Percentiles rank a stretch among this genome's conserved stretches.
Conservation (phyloP, 192 early-diverging fungal genomes). For the Martensiomyces pterosporus region DNA sequence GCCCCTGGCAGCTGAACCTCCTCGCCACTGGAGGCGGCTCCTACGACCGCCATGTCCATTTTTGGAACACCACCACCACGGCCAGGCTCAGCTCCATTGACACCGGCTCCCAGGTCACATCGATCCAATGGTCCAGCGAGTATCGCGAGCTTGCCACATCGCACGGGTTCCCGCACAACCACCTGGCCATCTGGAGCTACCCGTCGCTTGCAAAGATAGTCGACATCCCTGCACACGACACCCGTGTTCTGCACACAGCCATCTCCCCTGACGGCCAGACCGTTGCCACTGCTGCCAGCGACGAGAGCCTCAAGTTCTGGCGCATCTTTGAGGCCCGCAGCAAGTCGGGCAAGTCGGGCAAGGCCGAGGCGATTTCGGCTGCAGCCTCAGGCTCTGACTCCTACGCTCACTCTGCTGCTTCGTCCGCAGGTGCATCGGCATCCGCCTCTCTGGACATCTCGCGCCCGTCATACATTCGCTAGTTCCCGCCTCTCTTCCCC, state of each 20-base stretch:
- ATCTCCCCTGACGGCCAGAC: slow-evolving; percentile 88
- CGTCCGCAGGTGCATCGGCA: too few species aligned
- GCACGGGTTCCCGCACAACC: slow-evolving; percentile 88
- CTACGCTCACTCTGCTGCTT: neutral
- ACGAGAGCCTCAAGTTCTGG: slow-evolving; percentile 97
- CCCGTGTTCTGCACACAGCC: slow-evolving; percentile 85
- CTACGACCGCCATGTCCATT: slow-evolving; percentile 82
- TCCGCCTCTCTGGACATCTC: slow-evolving; percentile 19
- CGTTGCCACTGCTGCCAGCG: slow-evolving; percentile 87
- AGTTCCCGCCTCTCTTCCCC: too few species aligned
- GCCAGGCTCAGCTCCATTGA: slow-evolving; percentile 61
- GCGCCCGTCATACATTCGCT: slow-evolving; percentile 26
- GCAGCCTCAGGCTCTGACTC: slow-evolving; percentile 1
- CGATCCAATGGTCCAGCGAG: slow-evolving; percentile 81
- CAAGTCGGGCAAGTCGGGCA: slow-evolving; percentile 24
- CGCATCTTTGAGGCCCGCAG: slow-evolving; percentile 68
- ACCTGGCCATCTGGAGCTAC: slow-evolving; percentile 82
- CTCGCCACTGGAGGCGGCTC: slow-evolving; percentile 92
- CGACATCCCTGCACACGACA: slow-evolving; percentile 81
- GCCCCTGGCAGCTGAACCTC: slow-evolving; percentile 80
- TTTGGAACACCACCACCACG: slow-evolving; percentile 83
- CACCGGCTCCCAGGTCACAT: slow-evolving; percentile 89
- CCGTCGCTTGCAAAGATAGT: slow-evolving; percentile 66
- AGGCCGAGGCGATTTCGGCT: slow-evolving; percentile 6
- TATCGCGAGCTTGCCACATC: slow-evolving; percentile 85